Evolutionary conservation across 2,329 filamentous ascomycete species (phyloP).

Genomic region (Cladophialophora chaetospira): DNA sequence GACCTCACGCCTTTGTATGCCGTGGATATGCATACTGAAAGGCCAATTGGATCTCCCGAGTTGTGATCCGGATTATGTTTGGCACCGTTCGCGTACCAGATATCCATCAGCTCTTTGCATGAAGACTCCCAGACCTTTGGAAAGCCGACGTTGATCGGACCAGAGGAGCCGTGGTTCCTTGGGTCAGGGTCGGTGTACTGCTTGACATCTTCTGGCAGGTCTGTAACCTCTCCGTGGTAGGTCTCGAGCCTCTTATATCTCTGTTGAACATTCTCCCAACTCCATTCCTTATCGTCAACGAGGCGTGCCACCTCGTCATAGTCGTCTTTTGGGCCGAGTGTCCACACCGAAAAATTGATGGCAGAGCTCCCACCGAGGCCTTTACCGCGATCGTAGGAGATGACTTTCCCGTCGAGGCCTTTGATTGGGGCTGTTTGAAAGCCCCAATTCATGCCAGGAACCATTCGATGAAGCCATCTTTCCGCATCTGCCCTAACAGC

Average conservation of each 20-base stretch:
- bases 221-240: constrained; percentile 45
- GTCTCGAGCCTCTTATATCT: constrained; percentile 58
- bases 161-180: constrained; percentile 52
- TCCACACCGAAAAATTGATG: constrained; percentile 60
- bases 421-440: constrained; percentile 55
- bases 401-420: constrained; percentile 46
- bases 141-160: constrained; percentile 54
- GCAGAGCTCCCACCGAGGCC: constrained; percentile 56
- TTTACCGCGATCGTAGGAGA: constrained; percentile 55
- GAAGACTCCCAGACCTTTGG: constrained; percentile 54
- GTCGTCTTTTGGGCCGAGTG: constrained; percentile 59
- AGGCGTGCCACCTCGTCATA: constrained; percentile 63
- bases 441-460: constrained; percentile 55
- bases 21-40: constrained; percentile 55
- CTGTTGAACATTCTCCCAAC: constrained; percentile 56
- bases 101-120: constrained; percentile 48
- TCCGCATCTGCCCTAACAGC: constrained; percentile 56
- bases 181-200: constrained; percentile 53
- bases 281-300: constrained; percentile 58
- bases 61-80: constrained; percentile 59
- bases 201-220: constrained; percentile 40
- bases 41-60: constrained; percentile 60
- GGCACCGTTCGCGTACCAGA: constrained; percentile 53
- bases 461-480: constrained; percentile 56
- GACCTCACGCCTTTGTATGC: constrained; percentile 52